A percentile compares a stretch with the other conserved stretches of the same genome.
phyloP scores from a whole-genome alignment of 495 filamentous ascomycete species.

The Cenococcum geophilum region DNA sequence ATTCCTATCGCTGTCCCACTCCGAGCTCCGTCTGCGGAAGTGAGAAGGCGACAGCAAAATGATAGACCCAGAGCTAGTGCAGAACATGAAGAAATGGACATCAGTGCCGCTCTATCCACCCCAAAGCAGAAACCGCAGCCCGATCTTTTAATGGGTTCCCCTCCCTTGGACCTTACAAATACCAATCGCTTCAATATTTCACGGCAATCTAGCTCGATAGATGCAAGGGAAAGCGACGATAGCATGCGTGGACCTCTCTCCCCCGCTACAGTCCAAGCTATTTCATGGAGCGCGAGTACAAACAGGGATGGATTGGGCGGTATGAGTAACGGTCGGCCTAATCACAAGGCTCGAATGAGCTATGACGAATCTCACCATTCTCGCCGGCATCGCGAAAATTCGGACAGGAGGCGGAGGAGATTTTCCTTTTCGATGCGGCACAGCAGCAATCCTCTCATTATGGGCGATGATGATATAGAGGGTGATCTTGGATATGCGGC shows the following conservation, averaged over 20 bases:
- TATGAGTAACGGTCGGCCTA: slow-evolving; percentile 11
- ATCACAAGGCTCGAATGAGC: slow-evolving; percentile 31
- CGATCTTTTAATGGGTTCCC: slow-evolving; percentile 69
- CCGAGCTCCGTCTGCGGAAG: slow-evolving; percentile 67
- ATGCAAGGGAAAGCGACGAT: slow-evolving; percentile 39
- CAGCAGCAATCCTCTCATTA: slow-evolving; percentile 22
- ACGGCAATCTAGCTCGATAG: slow-evolving; percentile 47
- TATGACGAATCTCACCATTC: slow-evolving; percentile 39
- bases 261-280: slow-evolving; percentile 29
- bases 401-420: slow-evolving; percentile 24
- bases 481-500: slow-evolving; percentile 93
- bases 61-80: slow-evolving; percentile 34
- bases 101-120: slow-evolving; percentile 64
- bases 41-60: slow-evolving; percentile 47
- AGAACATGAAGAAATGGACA: slow-evolving; percentile 85
- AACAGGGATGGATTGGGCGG: slow-evolving; percentile 10
- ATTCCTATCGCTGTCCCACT: slow-evolving; percentile 90
- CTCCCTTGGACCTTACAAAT: slow-evolving; percentile 65
- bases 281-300: slow-evolving; percentile 35
- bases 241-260: slow-evolving; percentile 36
- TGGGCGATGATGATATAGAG: slow-evolving; percentile 71
- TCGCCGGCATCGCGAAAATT: slow-evolving; percentile 11
- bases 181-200: slow-evolving; percentile 80
- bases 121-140: slow-evolving; percentile 46
- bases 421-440: slow-evolving; percentile 31